Percentiles rank a stretch among this genome's conserved stretches.
Evolutionary conservation across 345 rosid genomes (phyloP).

Genomic region (Firmiana major): DNA sequence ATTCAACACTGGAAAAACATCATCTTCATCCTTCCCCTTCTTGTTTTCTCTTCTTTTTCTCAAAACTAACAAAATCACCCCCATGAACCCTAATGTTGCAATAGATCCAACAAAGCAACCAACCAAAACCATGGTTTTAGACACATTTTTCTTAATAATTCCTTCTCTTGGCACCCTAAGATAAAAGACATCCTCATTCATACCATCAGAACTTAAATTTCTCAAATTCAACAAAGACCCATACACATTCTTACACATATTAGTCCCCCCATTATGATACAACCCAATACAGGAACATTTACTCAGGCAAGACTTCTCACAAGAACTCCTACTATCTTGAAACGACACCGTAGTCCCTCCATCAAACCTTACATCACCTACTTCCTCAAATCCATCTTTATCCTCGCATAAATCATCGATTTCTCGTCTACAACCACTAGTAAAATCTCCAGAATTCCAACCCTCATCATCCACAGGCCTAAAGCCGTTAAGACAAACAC

Average conservation of each 20-base stretch:
- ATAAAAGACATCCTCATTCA: conserved; percentile 34
- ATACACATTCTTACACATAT: conserved; percentile 48
- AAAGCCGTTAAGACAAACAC: conserved; percentile 46
- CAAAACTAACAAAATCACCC: conserved; percentile 36
- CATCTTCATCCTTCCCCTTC: conserved; percentile 37
- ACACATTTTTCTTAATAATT: conserved; percentile 30
- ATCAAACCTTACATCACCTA: conserved; percentile 41
- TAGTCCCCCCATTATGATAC: conserved; percentile 37
- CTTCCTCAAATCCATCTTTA: conserved; percentile 37
- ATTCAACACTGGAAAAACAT: conserved; percentile 49
- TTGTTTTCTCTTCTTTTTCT: conserved; percentile 39
- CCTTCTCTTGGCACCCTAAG: conserved; percentile 47
- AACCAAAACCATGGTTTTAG: conserved; percentile 38
- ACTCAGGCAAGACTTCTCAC: conserved; percentile 48
- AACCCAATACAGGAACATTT: conserved; percentile 72
- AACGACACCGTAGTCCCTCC: conserved; percentile 31
- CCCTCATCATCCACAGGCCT: conserved; percentile 30
- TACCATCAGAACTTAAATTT: conserved; percentile 37
- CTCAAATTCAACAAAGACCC: conserved; percentile 54
- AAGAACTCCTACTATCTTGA: conserved; percentile 39
- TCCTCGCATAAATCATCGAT: conserved; percentile 23
- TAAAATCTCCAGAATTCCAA: conserved; percentile 49
- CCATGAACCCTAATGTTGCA: conserved; percentile 33
- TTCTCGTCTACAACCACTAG: conserved; percentile 46
- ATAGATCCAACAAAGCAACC: conserved; percentile 49